Conservation (phyloP, 202 grass and related monocot genomes). For the Setaria viridis region DNA sequence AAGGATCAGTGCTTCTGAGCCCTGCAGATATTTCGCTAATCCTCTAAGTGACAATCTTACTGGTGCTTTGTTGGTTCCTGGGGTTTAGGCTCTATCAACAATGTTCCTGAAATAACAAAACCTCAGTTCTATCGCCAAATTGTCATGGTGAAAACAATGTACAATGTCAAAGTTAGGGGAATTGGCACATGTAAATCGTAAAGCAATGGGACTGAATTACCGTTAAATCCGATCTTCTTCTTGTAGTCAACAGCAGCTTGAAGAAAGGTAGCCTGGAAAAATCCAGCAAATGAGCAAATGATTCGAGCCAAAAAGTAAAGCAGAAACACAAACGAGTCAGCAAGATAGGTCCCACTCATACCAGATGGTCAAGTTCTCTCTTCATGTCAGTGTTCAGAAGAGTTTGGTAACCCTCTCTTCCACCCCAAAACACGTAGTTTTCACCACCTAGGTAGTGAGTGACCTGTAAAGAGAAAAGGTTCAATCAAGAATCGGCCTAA, state of each 20-base stretch:
- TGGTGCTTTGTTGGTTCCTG: constrained; percentile 99
- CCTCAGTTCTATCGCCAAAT: not conserved
- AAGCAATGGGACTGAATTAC: constrained; percentile 48
- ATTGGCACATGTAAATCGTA: constrained; percentile 30
- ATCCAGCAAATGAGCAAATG: not conserved
- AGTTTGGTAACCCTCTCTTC: constrained; percentile 92
- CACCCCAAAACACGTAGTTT: constrained; percentile 99
- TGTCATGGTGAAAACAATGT: not conserved
- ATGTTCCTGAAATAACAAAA: constrained; percentile 63
- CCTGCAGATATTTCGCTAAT: not conserved
- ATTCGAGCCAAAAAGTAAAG: constrained; percentile 6
- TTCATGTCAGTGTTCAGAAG: constrained; percentile 97
- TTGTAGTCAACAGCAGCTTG: constrained; percentile 91
- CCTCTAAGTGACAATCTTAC: constrained; percentile 55
- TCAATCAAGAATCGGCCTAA: constrained; percentile 38
- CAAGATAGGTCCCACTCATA: constrained; percentile 39
- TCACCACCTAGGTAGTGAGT: constrained; percentile 94
- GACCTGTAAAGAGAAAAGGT: constrained; percentile 52
- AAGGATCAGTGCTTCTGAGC: constrained; percentile 38
- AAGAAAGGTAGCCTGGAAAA: constrained; percentile 85
- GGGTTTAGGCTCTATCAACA: constrained; percentile 96
- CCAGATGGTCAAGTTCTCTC: constrained; percentile 94
- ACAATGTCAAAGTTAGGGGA: not conserved
- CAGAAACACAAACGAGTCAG: constrained; percentile 19
- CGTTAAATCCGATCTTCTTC: constrained; percentile 95